phyloP scores from a whole-genome alignment of 805 yeast genomes.

The Lipomyces starkeyi region DNA sequence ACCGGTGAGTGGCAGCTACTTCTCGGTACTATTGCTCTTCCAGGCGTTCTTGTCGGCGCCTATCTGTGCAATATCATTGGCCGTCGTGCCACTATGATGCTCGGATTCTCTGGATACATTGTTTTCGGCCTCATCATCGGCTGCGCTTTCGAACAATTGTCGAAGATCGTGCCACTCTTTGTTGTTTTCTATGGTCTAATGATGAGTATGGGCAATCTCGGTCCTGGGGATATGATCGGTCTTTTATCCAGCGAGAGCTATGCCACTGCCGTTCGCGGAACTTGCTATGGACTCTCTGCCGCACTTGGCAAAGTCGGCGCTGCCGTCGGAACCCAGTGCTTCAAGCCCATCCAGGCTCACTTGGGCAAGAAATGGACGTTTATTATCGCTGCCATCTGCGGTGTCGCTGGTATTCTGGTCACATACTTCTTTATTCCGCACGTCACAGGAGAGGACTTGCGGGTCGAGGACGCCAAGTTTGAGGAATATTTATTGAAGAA shows the following conservation, averaged over 20 bases:
- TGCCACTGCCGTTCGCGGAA: slow-evolving; percentile 80
- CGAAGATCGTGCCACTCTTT: slow-evolving; percentile 65
- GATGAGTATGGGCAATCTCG: slow-evolving; percentile 72
- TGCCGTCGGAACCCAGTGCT: slow-evolving; percentile 77
- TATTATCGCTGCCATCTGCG: slow-evolving; percentile 77
- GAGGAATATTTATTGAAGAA: slow-evolving; percentile 61
- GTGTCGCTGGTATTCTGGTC: slow-evolving; percentile 65
- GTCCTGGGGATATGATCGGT: slow-evolving; percentile 81
- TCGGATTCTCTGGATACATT: slow-evolving; percentile 73
- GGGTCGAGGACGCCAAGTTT: slow-evolving; percentile 67
- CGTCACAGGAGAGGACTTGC: slow-evolving; percentile 69
- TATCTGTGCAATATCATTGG: slow-evolving; percentile 67
- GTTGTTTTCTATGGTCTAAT: slow-evolving; percentile 75
- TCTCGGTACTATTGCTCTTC: slow-evolving; percentile 67
- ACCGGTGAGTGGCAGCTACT: slow-evolving; percentile 78
- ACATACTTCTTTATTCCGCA: slow-evolving; percentile 72
- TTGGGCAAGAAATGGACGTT: slow-evolving; percentile 77
- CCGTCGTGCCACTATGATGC: slow-evolving; percentile 70
- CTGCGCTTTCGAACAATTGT: slow-evolving; percentile 59
- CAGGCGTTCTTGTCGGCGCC: slow-evolving; percentile 78
- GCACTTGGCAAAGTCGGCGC: slow-evolving; percentile 86
- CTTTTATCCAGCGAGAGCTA: slow-evolving; percentile 68
- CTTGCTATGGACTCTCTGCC: slow-evolving; percentile 75
- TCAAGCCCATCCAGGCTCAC: slow-evolving; percentile 68
- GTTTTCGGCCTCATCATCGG: slow-evolving; percentile 56